These are phyloP conservation scores for Cutaneotrichosporon cutaneum DNA, from an alignment of 1,284 basidiomycete genomes.

Conservation along the genomic window DNA sequence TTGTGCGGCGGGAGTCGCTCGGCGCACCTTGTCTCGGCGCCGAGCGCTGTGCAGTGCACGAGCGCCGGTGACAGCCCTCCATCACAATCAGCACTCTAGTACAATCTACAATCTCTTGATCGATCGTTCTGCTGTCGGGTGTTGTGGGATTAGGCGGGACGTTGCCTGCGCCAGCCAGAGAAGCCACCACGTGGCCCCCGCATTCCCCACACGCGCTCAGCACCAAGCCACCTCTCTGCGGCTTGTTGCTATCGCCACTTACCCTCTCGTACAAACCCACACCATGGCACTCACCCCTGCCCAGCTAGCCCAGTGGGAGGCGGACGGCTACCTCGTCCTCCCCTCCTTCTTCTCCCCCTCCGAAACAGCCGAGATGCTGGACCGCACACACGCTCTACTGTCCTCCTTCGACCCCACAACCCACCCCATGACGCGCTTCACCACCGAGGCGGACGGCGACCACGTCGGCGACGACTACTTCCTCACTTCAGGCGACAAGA, in stretches of 20 bases:
- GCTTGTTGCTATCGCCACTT: neutral
- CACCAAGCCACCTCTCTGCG: neutral
- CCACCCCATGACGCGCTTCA: constrained; percentile 90
- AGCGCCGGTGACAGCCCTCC: neutral
- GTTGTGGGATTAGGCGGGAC: too few relatives aligned
- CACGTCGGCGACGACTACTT: constrained; percentile 81
- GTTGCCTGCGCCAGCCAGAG: too few relatives aligned
- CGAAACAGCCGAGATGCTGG: constrained; percentile 65
- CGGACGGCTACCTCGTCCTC: constrained; percentile 66
- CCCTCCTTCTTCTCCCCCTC: constrained; percentile 66
- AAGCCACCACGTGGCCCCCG: too few relatives aligned
- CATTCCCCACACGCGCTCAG: too few relatives aligned
- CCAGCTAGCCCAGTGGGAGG: constrained; percentile 38
- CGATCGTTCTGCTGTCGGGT: too few relatives aligned
- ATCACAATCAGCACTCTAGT: too few relatives aligned
- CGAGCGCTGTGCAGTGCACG: neutral
- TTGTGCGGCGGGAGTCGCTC: too few relatives aligned
- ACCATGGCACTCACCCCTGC: constrained; percentile 33
- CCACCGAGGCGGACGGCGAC: constrained; percentile 63
- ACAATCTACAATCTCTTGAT: too few relatives aligned
- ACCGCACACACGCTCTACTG: constrained; percentile 69
- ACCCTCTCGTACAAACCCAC: too few relatives aligned
- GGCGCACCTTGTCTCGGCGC: too few relatives aligned
- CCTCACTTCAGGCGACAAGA: constrained; percentile 80
- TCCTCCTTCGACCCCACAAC: constrained; percentile 69